These are phyloP conservation scores for Botryotinia globosa DNA, from an alignment of 2,329 filamentous ascomycete species.

Conservation along the genomic window DNA sequence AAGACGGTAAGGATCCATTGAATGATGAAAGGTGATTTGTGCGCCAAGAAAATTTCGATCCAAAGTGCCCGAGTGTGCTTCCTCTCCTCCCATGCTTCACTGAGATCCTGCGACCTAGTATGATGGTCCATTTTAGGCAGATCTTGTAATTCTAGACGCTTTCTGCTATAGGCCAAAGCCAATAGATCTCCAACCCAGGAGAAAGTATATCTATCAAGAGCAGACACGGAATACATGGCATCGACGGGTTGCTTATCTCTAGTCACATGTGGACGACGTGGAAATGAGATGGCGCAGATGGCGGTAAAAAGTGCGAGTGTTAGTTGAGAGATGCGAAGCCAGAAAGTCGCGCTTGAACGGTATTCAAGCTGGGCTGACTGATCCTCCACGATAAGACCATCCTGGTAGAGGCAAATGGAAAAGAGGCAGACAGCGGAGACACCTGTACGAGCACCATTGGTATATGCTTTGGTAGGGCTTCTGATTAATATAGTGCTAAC, in stretches of 20 bases:
- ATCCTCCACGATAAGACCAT: constrained; percentile 41
- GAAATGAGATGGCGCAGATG: constrained; percentile 54
- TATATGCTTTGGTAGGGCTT: constrained; percentile 51
- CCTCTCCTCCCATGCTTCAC: constrained; percentile 48
- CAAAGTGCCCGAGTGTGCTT: constrained; percentile 54
- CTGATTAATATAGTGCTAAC: constrained; percentile 49
- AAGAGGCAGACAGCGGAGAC: constrained; percentile 48
- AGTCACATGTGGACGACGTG: constrained; percentile 66
- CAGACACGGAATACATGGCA: constrained; percentile 57
- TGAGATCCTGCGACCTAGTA: constrained; percentile 51
- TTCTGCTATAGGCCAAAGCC: constrained; percentile 52
- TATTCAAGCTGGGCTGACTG: constrained; percentile 11
- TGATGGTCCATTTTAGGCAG: constrained; percentile 59
- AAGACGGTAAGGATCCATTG: constrained; percentile 56
- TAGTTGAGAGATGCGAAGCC: constrained; percentile 50
- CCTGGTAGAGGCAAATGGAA: constrained; percentile 46
- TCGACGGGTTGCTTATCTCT: constrained; percentile 59
- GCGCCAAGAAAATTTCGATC: constrained; percentile 56
- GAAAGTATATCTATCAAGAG: constrained; percentile 62
- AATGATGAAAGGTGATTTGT: constrained; percentile 52
- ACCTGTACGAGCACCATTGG: constrained; percentile 52
- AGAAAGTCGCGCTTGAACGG: constrained; percentile 39
- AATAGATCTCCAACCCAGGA: constrained; percentile 60
- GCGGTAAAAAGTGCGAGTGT: constrained; percentile 46
- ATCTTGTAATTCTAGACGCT: constrained; percentile 59